These are phyloP conservation scores for Endocalyx cinctus DNA, from an alignment of 2,329 filamentous ascomycete genomes.

Conservation along the genomic window DNA sequence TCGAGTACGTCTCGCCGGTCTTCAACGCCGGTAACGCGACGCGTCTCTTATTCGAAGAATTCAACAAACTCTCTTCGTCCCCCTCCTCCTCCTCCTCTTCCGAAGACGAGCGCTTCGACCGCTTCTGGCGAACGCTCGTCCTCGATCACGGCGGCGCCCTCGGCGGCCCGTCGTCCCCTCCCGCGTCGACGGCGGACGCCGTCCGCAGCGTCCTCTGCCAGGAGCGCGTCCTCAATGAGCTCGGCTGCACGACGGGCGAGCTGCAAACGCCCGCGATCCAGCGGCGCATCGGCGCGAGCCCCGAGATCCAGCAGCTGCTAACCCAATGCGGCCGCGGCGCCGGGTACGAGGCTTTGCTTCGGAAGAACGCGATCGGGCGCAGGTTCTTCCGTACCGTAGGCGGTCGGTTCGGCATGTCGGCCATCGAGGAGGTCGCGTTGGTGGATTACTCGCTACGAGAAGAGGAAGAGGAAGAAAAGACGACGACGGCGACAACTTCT, in stretches of 20 bases:
- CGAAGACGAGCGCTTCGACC: constrained; percentile 3
- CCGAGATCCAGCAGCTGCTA: constrained; percentile 8
- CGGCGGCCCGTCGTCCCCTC: constrained; percentile 1
- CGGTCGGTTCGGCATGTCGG: constrained; percentile 18
- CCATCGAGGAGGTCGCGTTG: constrained; percentile 14
- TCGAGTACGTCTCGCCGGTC: constrained; percentile 15
- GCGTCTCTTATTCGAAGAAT: constrained; percentile 14
- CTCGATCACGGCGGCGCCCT: constrained; percentile 6
- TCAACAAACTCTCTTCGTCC: constrained; percentile 9
- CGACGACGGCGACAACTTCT: background rate
- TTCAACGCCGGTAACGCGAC: constrained; percentile 15
- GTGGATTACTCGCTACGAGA: constrained; percentile 5
- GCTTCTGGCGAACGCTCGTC: constrained; percentile 18
- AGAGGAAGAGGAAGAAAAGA: constrained; percentile 1
- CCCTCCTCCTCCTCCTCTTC: constrained; percentile 5
- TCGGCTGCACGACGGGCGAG: constrained; percentile 10
- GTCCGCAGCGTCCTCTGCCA: constrained; percentile 16
- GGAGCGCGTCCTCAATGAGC: constrained; percentile 10
- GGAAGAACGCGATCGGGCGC: constrained; percentile 7
- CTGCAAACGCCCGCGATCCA: constrained; percentile 10
- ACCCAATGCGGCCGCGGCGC: constrained; percentile 6
- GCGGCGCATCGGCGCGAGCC: constrained; percentile 8
- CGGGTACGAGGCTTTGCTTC: constrained; percentile 9
- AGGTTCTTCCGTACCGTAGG: constrained; percentile 18
- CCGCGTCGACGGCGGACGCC: constrained; percentile 1